Percentiles rank a stretch among this genome's conserved stretches.
phyloP scores from a whole-genome alignment of 352 stramenopile genomes.

The Elongisporangium anandrum region DNA sequence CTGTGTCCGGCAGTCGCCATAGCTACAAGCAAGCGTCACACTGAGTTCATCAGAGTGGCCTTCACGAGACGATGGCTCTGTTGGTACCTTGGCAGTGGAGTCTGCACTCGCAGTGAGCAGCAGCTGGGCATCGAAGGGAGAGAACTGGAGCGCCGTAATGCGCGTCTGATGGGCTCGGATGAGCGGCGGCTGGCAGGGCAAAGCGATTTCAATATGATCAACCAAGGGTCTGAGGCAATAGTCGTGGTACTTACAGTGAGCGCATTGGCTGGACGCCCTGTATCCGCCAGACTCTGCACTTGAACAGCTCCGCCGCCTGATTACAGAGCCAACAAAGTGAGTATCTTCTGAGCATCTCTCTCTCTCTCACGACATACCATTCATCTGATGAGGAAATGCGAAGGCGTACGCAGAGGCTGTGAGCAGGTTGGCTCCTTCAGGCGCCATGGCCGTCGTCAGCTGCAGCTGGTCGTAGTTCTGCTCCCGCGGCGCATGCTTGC shows the following conservation, averaged over 20 bases:
- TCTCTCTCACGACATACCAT: conserved; percentile 18
- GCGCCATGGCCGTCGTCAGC: conserved; percentile 22
- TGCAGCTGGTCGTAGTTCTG: conserved; percentile 68
- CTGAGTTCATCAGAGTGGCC: not conserved
- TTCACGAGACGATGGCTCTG: not conserved
- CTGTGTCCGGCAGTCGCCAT: conserved; percentile 41
- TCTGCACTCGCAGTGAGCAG: conserved; percentile 60
- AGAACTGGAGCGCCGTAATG: conserved; percentile 63
- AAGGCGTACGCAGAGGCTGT: conserved; percentile 35
- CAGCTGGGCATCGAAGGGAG: conserved; percentile 40
- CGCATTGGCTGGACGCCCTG: conserved; percentile 9
- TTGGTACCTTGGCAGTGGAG: conserved; percentile 34
- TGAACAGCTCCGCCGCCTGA: conserved; percentile 54
- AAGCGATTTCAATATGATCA: too few species aligned
- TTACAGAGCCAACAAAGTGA: not conserved
- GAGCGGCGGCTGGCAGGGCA: conserved; percentile 33
- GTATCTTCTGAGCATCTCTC: not conserved
- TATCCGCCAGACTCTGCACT: conserved; percentile 43
- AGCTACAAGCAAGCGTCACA: conserved; percentile 18
- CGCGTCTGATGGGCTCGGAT: conserved; percentile 54
- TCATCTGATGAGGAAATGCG: conserved; percentile 62
- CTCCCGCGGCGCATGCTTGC: conserved; percentile 36
- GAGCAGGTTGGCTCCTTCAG: conserved; percentile 45
- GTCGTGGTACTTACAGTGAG: not conserved
- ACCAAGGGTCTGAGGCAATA: not conserved